These are phyloP conservation scores for Cladophialophora carrionii DNA, from an alignment of 2,329 filamentous ascomycete species.

Conservation along the genomic window DNA sequence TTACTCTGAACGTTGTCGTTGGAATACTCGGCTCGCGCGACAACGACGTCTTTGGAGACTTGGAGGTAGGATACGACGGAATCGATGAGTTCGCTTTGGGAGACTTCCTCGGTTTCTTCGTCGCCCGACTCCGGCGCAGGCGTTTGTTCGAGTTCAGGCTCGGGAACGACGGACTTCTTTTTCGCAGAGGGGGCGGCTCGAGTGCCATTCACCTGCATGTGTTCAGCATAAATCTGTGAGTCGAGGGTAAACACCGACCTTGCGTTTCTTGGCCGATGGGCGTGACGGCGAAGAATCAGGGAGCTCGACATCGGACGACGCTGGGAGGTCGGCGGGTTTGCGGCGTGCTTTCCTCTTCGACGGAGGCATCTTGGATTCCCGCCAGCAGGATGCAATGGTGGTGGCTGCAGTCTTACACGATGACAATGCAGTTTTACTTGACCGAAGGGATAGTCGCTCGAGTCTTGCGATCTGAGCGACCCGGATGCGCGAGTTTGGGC, in stretches of 20 bases:
- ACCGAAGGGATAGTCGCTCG: not conserved
- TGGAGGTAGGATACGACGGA: conserved; percentile 53
- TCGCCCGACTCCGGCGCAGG: conserved; percentile 48
- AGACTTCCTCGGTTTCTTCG: conserved; percentile 50
- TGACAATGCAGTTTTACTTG: not conserved
- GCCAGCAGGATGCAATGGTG: not conserved
- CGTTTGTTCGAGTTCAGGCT: conserved; percentile 45
- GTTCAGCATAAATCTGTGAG: conserved; percentile 3
- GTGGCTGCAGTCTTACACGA: conserved; percentile 3
- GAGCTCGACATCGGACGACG: conserved; percentile 49
- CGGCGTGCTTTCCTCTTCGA: conserved; percentile 38
- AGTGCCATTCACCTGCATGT: conserved; percentile 29
- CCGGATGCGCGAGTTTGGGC: conserved; percentile 22
- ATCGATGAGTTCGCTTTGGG: conserved; percentile 52
- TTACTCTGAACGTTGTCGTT: conserved; percentile 50
- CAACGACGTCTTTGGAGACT: conserved; percentile 49
- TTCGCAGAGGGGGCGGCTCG: conserved; percentile 23
- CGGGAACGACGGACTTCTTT: conserved; percentile 39
- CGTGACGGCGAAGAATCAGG: conserved; percentile 54
- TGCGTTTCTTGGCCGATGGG: conserved; percentile 54
- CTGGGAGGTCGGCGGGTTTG: conserved; percentile 29
- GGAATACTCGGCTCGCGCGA: conserved; percentile 51
- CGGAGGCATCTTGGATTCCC: conserved; percentile 31
- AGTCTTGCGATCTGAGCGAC: conserved; percentile 1
- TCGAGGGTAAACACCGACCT: conserved; percentile 43